phyloP scores from a whole-genome alignment of 2,329 filamentous ascomycete species.

The Nemania sp. region DNA sequence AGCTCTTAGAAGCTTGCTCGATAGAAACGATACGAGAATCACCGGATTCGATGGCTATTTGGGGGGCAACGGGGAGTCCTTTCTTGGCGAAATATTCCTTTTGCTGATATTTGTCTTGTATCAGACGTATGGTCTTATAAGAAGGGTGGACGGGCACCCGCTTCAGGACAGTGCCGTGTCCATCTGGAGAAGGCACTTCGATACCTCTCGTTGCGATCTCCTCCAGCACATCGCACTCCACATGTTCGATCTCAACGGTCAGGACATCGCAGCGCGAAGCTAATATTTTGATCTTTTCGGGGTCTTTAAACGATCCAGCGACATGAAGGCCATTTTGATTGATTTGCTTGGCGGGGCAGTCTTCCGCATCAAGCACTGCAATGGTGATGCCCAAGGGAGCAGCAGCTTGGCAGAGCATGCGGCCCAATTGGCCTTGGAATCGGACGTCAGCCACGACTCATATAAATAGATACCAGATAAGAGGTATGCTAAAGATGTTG shows the following conservation, averaged over 20 bases:
- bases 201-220: conserved; percentile 73
- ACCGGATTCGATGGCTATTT: conserved; percentile 63
- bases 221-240: conserved; percentile 87
- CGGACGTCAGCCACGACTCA: conserved; percentile 12
- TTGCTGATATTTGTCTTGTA: conserved; percentile 92
- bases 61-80: conserved; percentile 73
- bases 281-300: conserved; percentile 77
- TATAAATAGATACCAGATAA: background rate
- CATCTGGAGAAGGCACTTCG: conserved; percentile 50
- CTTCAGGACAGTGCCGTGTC: conserved; percentile 45
- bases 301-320: conserved; percentile 85
- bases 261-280: conserved; percentile 77
- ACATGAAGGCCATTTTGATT: conserved; percentile 76
- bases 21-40: conserved; percentile 64
- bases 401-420: conserved; percentile 92
- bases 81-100: conserved; percentile 76
- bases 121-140: conserved; percentile 83
- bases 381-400: conserved; percentile 73
- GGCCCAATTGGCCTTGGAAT: conserved; percentile 72
- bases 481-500: background rate
- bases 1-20: conserved; percentile 62
- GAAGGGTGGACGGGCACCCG: conserved; percentile 74
- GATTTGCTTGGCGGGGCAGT: conserved; percentile 83
- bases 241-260: conserved; percentile 94
- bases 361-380: conserved; percentile 76